Evolutionary conservation across 345 rosid species (phyloP).

Genomic region (Hypericum perforatum): DNA sequence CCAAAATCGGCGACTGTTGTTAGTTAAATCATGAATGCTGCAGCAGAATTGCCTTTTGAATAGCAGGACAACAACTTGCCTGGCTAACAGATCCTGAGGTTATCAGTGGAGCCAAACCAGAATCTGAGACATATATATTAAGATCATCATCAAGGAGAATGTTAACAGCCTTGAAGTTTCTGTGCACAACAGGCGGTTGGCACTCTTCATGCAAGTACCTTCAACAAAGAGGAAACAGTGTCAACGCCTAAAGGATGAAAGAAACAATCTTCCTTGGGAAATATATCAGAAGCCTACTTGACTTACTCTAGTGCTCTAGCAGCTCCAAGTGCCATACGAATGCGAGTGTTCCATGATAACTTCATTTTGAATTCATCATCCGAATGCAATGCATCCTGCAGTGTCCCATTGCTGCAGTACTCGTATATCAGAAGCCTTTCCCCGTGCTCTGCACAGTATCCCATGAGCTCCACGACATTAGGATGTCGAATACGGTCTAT

Average conservation of each 20-base stretch:
- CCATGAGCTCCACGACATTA: slow-evolving; percentile 76
- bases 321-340: slow-evolving; percentile 87
- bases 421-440: slow-evolving; percentile 85
- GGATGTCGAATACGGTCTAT: slow-evolving; percentile 78
- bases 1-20: too few species aligned
- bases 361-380: slow-evolving; percentile 64
- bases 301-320: slow-evolving; percentile 95
- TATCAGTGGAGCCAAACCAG: slow-evolving; percentile 83
- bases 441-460: slow-evolving; percentile 92
- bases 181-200: slow-evolving; percentile 77
- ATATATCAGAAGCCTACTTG: not conserved
- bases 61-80: slow-evolving; percentile 32
- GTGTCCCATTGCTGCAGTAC: slow-evolving; percentile 73
- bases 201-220: slow-evolving; percentile 97
- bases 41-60: not conserved
- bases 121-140: slow-evolving; percentile 65
- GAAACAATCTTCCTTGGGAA: not conserved
- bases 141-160: slow-evolving; percentile 86
- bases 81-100: slow-evolving; percentile 85
- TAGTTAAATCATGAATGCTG: too few species aligned
- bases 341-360: slow-evolving; percentile 71
- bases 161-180: slow-evolving; percentile 80
- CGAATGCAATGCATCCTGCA: slow-evolving; percentile 74
- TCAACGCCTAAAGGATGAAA: slow-evolving; percentile 5
- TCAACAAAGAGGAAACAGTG: slow-evolving; percentile 11